A percentile compares a stretch with the other conserved stretches of the same genome.
Evolutionary conservation across 1,284 basidiomycete species (phyloP).

Genomic region (Ceratorhiza oryzae-sativae): DNA sequence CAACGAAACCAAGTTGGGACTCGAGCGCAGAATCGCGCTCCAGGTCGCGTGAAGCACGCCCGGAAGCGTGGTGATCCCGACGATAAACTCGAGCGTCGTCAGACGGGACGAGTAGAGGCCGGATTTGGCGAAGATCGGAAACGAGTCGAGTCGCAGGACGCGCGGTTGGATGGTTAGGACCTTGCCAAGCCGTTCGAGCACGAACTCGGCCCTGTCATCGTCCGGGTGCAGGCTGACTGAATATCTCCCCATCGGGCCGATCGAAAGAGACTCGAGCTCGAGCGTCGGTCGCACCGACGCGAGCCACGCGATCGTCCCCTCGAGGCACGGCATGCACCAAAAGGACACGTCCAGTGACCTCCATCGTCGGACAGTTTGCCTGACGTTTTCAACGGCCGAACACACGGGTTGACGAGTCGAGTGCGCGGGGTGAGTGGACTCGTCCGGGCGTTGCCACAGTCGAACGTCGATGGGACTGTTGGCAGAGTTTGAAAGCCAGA

Average conservation of each 20-base stretch:
- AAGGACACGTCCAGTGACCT: slow-evolving; percentile 2
- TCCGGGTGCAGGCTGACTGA: not conserved
- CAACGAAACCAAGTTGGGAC: slow-evolving; percentile 6
- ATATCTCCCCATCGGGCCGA: slow-evolving; percentile 8
- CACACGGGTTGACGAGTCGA: not conserved
- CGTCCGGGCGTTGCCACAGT: not conserved
- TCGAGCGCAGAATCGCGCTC: not conserved
- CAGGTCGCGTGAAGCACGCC: no score
- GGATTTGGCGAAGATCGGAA: not conserved
- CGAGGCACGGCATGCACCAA: not conserved
- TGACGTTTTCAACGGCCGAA: not conserved
- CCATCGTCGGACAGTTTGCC: not conserved
- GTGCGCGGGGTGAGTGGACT: not conserved
- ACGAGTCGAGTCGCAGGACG: not conserved
- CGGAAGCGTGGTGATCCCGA: no score
- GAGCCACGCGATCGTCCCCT: not conserved
- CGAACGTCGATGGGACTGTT: not conserved
- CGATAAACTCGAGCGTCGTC: not conserved
- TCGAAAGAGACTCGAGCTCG: slow-evolving; percentile 5
- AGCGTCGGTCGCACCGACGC: not conserved
- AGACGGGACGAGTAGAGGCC: not conserved
- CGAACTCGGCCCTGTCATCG: not conserved
- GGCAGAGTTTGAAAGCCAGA: not conserved
- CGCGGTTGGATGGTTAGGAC: not conserved
- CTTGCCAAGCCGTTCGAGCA: not conserved